Percentiles rank a stretch among this genome's conserved stretches.
These are phyloP conservation scores for Globisporangium nagaii DNA, from an alignment of 352 stramenopile genomes.

Conservation along the genomic window DNA sequence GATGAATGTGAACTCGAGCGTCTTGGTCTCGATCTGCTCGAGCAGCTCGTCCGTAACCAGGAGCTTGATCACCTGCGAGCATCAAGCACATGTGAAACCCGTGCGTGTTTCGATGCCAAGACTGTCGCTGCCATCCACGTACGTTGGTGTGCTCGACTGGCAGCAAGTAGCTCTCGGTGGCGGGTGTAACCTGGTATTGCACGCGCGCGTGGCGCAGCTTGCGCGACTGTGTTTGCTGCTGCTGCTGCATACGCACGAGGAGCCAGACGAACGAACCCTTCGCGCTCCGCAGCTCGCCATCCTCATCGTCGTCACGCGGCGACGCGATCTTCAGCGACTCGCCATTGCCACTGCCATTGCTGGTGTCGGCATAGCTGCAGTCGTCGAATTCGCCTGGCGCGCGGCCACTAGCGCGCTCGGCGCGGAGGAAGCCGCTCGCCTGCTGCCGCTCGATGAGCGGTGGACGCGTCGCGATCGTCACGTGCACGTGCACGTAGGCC, in stretches of 20 bases:
- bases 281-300: slow-evolving; percentile 11
- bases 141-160: slow-evolving; percentile 54
- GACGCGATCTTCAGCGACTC: background rate
- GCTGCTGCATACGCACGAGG: slow-evolving; percentile 38
- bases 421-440: slow-evolving; percentile 31
- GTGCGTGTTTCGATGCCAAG: too few relatives aligned
- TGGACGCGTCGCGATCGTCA: slow-evolving; percentile 25
- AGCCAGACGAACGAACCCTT: slow-evolving; percentile 38
- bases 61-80: slow-evolving; percentile 31
- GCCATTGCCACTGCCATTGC: too few relatives aligned
- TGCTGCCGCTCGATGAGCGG: slow-evolving; percentile 31
- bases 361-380: background rate
- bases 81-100: too few relatives aligned
- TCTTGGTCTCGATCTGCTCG: slow-evolving; percentile 24
- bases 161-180: slow-evolving; percentile 46
- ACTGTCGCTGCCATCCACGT: too few relatives aligned
- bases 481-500: slow-evolving; percentile 32
- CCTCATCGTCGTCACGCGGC: background rate
- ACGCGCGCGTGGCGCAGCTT: slow-evolving; percentile 15
- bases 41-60: slow-evolving; percentile 56
- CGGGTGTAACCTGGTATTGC: slow-evolving; percentile 47
- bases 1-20: slow-evolving; percentile 46
- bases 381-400: slow-evolving; percentile 2
- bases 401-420: slow-evolving; percentile 9
- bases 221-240: background rate